Evolutionary conservation across 352 stramenopile genomes (phyloP).

Genomic region (Phytopythium aichiense): DNA sequence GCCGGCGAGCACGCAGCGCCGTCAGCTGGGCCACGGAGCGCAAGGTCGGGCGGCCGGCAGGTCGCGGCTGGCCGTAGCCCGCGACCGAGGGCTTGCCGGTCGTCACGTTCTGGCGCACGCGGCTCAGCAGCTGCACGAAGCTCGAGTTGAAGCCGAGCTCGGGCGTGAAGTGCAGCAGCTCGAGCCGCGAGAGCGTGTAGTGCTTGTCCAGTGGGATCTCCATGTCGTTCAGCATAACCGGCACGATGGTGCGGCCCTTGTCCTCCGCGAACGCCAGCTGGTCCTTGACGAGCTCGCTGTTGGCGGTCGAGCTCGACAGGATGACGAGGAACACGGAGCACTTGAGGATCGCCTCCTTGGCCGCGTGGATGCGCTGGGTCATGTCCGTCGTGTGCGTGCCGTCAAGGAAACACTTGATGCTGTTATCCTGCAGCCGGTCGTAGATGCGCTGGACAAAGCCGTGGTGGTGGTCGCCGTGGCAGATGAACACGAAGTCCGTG

Average conservation of each 20-base stretch:
- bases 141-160: constrained; percentile 77
- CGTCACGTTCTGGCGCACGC: constrained; percentile 45
- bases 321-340: constrained; percentile 73
- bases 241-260: constrained; percentile 66
- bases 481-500: constrained; percentile 62
- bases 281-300: constrained; percentile 75
- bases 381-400: constrained; percentile 45
- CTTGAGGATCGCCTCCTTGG: constrained; percentile 77
- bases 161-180: constrained; percentile 77
- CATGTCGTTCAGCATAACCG: constrained; percentile 74
- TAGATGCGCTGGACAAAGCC: constrained; percentile 59
- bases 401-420: constrained; percentile 52
- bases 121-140: constrained; percentile 44
- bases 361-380: constrained; percentile 54
- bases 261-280: constrained; percentile 81
- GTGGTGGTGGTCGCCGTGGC: constrained; percentile 65
- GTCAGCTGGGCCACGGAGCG: constrained; percentile 29
- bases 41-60: constrained; percentile 24
- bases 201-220: constrained; percentile 71
- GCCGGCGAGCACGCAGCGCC: constrained; percentile 18
- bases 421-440: constrained; percentile 48
- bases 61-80: constrained; percentile 22
- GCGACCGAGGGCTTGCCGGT: constrained; percentile 9
- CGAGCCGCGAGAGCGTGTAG: constrained; percentile 67
- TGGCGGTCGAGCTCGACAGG: constrained; percentile 54